A percentile compares a stretch with the other conserved stretches of the same genome.
These are phyloP conservation scores for Grosmannia clavigera DNA, from an alignment of 2,329 filamentous ascomycete species.

Conservation along the genomic window DNA sequence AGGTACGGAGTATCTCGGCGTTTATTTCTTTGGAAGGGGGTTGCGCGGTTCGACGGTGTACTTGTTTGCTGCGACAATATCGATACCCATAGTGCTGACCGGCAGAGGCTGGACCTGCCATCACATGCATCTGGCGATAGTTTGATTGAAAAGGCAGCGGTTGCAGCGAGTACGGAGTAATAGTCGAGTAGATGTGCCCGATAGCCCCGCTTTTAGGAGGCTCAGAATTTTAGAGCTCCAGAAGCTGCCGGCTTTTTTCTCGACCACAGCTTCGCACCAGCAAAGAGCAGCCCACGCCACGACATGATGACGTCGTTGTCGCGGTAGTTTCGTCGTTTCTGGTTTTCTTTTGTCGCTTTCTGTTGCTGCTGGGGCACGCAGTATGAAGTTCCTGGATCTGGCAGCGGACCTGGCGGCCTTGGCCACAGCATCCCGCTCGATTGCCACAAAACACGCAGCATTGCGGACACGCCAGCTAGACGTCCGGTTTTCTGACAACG, in stretches of 20 bases:
- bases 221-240: not conserved
- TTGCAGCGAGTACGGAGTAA: too few species aligned
- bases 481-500: not conserved
- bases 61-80: not conserved
- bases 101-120: too few species aligned
- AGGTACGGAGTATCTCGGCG: not conserved
- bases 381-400: constrained; percentile 51
- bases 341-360: not conserved
- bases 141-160: too few species aligned
- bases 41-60: too few species aligned
- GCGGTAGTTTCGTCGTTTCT: not conserved
- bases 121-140: too few species aligned
- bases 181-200: too few species aligned
- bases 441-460: constrained; percentile 51
- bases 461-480: constrained; percentile 41
- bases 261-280: not conserved
- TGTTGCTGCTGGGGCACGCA: not conserved
- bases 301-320: not conserved
- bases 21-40: not conserved
- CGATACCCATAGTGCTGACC: not conserved
- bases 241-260: not conserved
- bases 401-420: constrained; percentile 58
- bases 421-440: constrained; percentile 54
- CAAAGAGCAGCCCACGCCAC: not conserved
- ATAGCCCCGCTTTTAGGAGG: too few species aligned